Base-by-base conservation (phyloP, 257 asterid genomes). In the Solanum dulcamara region DNA sequence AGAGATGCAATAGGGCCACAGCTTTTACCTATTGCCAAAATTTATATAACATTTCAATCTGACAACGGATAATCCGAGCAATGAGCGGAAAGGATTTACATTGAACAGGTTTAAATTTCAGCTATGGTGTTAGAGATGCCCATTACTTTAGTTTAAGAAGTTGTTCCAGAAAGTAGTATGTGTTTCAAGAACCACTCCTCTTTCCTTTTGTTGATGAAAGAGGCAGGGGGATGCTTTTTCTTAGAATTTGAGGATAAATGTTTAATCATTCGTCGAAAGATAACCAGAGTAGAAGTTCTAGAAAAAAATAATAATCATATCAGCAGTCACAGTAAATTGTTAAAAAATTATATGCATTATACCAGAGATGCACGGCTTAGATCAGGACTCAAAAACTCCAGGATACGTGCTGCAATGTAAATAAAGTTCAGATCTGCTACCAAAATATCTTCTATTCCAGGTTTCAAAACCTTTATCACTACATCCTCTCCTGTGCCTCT, bases 361-460 rank as follows among this genome's bases (percentile, higher is more conserved):
- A 96, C 99, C 98, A 96, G 94, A 87, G 99, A 96, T 88, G 99
- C 89, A 48, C 99, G 97, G 89, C 94, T 94, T 83, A 96, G 89
- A 77, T 95, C 98, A 66, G 99, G 99, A 89, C 97, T 96, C 94
- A 96, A 87, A 85, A 95, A 96, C 91, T 96, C 98, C 93, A 96
- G 89, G 89, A 94, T 89, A 68, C 98, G 97, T 46, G 98, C 98
- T 81, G 91, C 98, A 90, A 96, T 59, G 85, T 95, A 96, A 26
- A 96, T 93, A 87, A 96, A 96, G 90, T 96, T 96, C 87, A 96
- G 88, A 90, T 96, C 99, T 51, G 99, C 99, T 30, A 95, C 96
- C 87, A 96, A 91, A 80, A 92, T 87, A 86, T 96, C 98, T 87
- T 95, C 93, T 82, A 95, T 94, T 86, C 99, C 99, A 75, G 99